Conservation (phyloP, 305 asterid genomes). For the Fraxinus greggii region DNA sequence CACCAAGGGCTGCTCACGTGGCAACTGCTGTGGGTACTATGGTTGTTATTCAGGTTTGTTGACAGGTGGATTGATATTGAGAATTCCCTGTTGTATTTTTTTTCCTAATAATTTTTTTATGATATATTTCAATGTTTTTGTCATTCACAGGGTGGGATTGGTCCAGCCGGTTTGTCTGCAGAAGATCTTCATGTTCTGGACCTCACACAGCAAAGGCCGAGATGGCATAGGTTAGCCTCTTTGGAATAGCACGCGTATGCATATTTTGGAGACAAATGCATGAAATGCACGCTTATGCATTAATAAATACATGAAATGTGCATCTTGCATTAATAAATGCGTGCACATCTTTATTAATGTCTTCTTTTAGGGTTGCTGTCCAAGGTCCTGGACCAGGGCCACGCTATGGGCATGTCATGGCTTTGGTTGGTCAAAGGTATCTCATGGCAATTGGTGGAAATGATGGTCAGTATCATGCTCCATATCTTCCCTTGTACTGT, state of each 20-base stretch:
- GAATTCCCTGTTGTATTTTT: not conserved
- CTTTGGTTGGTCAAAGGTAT: conserved; percentile 98
- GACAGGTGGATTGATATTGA: conserved; percentile 15
- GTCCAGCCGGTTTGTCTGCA: conserved; percentile 97
- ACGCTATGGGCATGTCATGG: conserved; percentile 99
- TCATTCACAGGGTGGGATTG: conserved; percentile 86
- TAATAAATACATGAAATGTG: not conserved
- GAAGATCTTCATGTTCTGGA: conserved; percentile 99
- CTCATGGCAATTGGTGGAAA: conserved; percentile 99
- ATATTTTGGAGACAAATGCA: not conserved
- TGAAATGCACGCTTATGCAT: not conserved
- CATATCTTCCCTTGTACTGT: conserved; percentile 10
- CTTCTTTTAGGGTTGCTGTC: conserved; percentile 76
- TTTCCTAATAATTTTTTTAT: not conserved
- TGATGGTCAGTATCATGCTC: conserved; percentile 68
- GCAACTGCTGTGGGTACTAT: conserved; percentile 98
- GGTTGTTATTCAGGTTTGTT: conserved; percentile 95
- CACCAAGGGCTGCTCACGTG: conserved; percentile 99
- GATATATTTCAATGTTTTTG: conserved; percentile 11
- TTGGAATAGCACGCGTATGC: conserved; percentile 5
- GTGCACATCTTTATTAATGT: not conserved
- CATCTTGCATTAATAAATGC: not conserved
- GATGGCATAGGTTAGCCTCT: conserved; percentile 86
- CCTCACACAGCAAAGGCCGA: conserved; percentile 90
- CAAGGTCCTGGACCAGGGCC: conserved; percentile 99